phyloP scores from a whole-genome alignment of 2,329 filamentous ascomycete species.

The Aphanocladium album region DNA sequence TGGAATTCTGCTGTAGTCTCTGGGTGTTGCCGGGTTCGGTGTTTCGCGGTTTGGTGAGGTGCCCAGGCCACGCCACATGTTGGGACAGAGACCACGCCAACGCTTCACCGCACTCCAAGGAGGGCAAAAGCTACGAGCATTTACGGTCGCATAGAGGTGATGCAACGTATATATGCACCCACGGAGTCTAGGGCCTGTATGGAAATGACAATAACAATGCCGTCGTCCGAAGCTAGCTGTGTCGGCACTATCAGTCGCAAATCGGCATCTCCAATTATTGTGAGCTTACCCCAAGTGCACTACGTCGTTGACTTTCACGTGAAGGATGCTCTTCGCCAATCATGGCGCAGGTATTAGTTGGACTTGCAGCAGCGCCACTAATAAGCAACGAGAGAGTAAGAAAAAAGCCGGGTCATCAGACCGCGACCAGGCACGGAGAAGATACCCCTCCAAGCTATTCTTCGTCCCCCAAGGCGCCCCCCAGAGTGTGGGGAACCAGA shows the following conservation, averaged over 20 bases:
- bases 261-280: background rate
- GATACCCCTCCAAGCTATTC: background rate
- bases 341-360: conserved; percentile 3
- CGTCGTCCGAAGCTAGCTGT: background rate
- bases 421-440: conserved; percentile 4
- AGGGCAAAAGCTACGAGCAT: too few species aligned
- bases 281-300: background rate
- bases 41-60: too few species aligned
- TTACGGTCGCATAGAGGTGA: background rate
- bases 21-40: background rate
- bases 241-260: conserved; percentile 2
- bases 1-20: background rate
- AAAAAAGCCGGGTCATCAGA: conserved; percentile 8
- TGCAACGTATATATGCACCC: conserved; percentile 1
- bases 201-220: background rate
- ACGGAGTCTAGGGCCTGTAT: background rate
- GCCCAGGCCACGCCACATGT: too few species aligned
- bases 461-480: background rate
- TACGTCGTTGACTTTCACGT: background rate
- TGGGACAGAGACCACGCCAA: too few species aligned
- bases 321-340: conserved; percentile 7
- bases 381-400: background rate
- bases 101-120: too few species aligned
- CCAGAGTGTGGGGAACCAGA: background rate
- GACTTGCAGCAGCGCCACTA: background rate